Percentiles rank a stretch among this genome's conserved stretches.
Conservation (phyloP, 306 rosid species). For the Inga laurina region DNA sequence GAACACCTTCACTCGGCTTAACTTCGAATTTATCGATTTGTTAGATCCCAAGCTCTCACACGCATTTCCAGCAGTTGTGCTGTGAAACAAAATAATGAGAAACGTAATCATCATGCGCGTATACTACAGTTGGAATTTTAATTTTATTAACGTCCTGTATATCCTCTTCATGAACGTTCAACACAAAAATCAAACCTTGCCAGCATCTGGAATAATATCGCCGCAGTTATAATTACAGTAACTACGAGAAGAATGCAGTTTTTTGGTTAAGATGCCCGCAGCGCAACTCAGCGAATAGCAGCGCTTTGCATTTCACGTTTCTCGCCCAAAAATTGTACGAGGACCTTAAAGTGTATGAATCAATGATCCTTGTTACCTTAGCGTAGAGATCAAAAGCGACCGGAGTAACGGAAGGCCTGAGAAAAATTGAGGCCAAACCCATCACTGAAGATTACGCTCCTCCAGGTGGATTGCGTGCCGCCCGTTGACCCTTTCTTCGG, state of each 20-base stretch:
- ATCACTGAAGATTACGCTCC: conserved; percentile 16
- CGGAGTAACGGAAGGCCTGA: conserved; percentile 29
- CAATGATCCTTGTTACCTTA: conserved; percentile 33
- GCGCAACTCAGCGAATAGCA: background rate
- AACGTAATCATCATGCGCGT: conserved; percentile 6
- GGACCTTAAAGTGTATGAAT: background rate
- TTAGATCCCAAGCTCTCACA: conserved; percentile 44
- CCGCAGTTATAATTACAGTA: background rate
- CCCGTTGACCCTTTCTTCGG: background rate
- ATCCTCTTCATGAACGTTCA: background rate
- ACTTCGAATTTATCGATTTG: conserved; percentile 29
- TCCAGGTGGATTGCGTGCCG: background rate
- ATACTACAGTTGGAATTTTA: background rate
- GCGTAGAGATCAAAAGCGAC: conserved; percentile 26
- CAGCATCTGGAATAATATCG: background rate
- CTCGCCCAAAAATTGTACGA: background rate
- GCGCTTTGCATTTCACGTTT: background rate
- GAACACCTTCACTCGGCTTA: conserved; percentile 43
- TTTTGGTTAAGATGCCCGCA: background rate
- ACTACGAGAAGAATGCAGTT: background rate
- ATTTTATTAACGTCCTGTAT: conserved; percentile 10
- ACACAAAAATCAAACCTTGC: conserved; percentile 11
- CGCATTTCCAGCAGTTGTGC: conserved; percentile 33
- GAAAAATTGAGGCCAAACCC: conserved; percentile 42
- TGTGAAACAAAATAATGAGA: conserved; percentile 46